phyloP scores from a whole-genome alignment of 2,329 filamentous ascomycete genomes.

The Hypoxylon sp. region DNA sequence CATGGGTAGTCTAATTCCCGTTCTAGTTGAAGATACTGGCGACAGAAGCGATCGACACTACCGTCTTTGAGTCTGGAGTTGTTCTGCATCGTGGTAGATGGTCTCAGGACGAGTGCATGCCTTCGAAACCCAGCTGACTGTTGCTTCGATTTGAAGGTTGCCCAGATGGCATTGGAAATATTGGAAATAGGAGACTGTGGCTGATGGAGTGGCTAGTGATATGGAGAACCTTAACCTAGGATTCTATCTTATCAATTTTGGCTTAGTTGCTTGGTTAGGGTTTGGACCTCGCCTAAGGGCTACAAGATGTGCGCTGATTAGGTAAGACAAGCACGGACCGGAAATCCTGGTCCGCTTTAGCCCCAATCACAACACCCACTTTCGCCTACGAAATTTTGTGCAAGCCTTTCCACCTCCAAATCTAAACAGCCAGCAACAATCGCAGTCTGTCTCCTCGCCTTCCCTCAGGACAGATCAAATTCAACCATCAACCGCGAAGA shows the following conservation, averaged over 20 bases:
- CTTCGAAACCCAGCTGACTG: no score
- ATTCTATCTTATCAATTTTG: constrained; percentile 3
- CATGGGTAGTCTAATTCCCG: constrained; percentile 73
- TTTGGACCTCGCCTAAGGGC: constrained; percentile 37
- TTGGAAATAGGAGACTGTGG: constrained; percentile 5
- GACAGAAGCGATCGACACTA: constrained; percentile 66
- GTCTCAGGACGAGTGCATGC: background rate
- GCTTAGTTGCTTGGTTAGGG: constrained; percentile 30
- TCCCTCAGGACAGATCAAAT: constrained; percentile 30
- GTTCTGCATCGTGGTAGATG: constrained; percentile 15
- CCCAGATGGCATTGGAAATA: no score
- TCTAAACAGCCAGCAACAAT: constrained; percentile 18
- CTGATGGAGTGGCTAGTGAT: constrained; percentile 1
- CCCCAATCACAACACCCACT: constrained; percentile 39
- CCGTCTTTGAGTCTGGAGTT: background rate
- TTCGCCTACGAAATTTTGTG: constrained; percentile 33
- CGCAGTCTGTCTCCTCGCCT: constrained; percentile 29
- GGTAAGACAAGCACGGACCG: constrained; percentile 22
- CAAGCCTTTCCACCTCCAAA: constrained; percentile 14
- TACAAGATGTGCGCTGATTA: constrained; percentile 1
- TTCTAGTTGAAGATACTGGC: constrained; percentile 85
- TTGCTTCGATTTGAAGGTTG: background rate
- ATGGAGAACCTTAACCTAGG: no score
- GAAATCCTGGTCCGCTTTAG: constrained; percentile 24
- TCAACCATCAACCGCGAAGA: constrained; percentile 67